These are phyloP conservation scores for Magnaporthiopsis incrustans DNA, from an alignment of 2,329 filamentous ascomycete genomes.

Conservation along the genomic window DNA sequence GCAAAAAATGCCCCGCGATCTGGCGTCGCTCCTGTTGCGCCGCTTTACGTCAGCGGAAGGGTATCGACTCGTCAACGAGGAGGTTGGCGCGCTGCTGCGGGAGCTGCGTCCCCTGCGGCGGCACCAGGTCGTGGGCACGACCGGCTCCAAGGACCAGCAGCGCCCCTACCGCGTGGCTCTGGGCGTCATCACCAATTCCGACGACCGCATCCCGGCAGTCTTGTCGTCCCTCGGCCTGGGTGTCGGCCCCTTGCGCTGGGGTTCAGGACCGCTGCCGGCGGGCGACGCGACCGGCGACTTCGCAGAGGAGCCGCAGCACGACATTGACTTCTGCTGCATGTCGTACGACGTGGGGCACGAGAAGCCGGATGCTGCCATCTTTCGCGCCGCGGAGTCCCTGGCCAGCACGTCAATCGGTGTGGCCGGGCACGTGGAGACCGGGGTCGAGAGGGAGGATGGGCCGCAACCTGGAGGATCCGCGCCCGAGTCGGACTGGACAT, in stretches of 20 bases:
- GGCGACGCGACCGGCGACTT: no score
- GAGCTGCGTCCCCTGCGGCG: slow-evolving; percentile 23
- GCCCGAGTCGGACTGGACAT: slow-evolving; percentile 8
- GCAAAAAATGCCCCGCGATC: slow-evolving; percentile 30
- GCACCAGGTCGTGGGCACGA: background rate
- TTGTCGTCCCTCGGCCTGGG: slow-evolving; percentile 44
- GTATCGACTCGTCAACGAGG: slow-evolving; percentile 37
- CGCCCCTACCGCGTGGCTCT: slow-evolving; percentile 30
- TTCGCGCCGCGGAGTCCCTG: slow-evolving; percentile 42
- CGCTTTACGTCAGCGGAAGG: slow-evolving; percentile 46
- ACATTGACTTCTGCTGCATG: slow-evolving; percentile 49
- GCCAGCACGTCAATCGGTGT: background rate
- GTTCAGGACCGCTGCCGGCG: background rate
- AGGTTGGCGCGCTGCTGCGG: slow-evolving; percentile 36
- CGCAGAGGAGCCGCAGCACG: slow-evolving; percentile 11
- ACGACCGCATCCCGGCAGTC: slow-evolving; percentile 48
- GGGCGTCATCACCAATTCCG: slow-evolving; percentile 56
- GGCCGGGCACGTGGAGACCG: background rate
- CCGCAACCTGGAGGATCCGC: background rate
- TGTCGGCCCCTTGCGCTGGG: slow-evolving; percentile 30
- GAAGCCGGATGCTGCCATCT: slow-evolving; percentile 51
- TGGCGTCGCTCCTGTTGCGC: slow-evolving; percentile 39
- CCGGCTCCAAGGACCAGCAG: no score
- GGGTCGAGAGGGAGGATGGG: no score
- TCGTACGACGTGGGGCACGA: slow-evolving; percentile 55